Evolutionary conservation across 768 basidiomycete species (phyloP), one percentile per base, ranked within the genome.

Genomic region (Kwoniella newhampshirensis): DNA sequence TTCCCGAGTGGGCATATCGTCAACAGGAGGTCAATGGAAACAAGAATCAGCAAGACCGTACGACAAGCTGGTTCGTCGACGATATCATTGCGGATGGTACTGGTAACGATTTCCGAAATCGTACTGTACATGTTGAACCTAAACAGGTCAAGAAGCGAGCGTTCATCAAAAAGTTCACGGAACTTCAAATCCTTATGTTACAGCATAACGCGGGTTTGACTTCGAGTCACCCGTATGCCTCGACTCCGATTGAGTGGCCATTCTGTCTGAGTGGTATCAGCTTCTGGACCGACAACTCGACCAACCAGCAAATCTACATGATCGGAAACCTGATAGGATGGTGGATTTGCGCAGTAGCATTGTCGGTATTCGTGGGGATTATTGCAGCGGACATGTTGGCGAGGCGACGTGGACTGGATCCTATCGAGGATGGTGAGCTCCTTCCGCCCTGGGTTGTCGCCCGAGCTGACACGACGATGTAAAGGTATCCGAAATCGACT

Each of bases 151-250:
- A 89, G 78, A 80, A 79, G 50, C 82, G 91, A 80, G 88, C 85
- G 75, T 99, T 99, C 79, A 89, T 99, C 82, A 87, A 81, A 75
- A 98, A 99, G 78, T 98, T 93, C 68, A 84, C 80, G 26, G 94
- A 99, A 76, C 80, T 98, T 28, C 96, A 99, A 70, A 78, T 94
- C 41, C 80, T 94, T 54, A 98, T 98, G 94, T 78, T 98, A 63
- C 91, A 96, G 73, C 96, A 99, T 80, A 99, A 99, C 69, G 93
- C 96, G n/a, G 96, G 92, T 20, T 81, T 99, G 62, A 94, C 91
- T 23, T 89, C 91, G n/a, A 89, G 88, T 3, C 96, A 99, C 74
- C 96, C 96, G 39, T 99, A 99, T 74, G 92, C 96, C 3, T 89
- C 88, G 57, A 82, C 82, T n/a, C 92, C 96, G 4, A 86, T 97